A percentile compares a stretch with the other conserved stretches of the same genome.
These are phyloP conservation scores for Xylaria sp. DNA, from an alignment of 2,329 filamentous ascomycete species.

Conservation along the genomic window DNA sequence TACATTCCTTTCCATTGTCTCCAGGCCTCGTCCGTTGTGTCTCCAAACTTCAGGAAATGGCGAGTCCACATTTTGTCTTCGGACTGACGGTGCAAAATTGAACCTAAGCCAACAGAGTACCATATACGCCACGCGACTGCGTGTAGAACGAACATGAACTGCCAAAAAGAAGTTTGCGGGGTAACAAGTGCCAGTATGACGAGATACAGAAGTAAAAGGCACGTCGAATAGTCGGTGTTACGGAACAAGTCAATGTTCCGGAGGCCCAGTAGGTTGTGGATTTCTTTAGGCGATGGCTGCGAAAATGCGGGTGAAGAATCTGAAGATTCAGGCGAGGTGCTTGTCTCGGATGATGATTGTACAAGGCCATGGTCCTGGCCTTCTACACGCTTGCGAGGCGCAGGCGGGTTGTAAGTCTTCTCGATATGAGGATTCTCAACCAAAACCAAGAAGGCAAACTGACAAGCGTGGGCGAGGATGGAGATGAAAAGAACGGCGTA, in stretches of 20 bases:
- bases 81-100: constrained; percentile 86
- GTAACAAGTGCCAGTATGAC: constrained; percentile 78
- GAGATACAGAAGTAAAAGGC: constrained; percentile 81
- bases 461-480: constrained; percentile 90
- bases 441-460: constrained; percentile 90
- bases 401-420: constrained; percentile 93
- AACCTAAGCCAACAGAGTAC: constrained; percentile 89
- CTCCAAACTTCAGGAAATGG: constrained; percentile 97
- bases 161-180: constrained; percentile 79
- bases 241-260: constrained; percentile 89
- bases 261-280: constrained; percentile 86
- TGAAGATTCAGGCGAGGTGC: constrained; percentile 37
- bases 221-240: constrained; percentile 82
- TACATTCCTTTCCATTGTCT: constrained; percentile 97
- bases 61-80: constrained; percentile 94
- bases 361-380: constrained; percentile 36
- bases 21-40: constrained; percentile 92
- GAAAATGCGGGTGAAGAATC: constrained; percentile 39
- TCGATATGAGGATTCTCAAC: constrained; percentile 99
- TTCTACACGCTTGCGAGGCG: constrained; percentile 70
- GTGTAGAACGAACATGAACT: constrained; percentile 82
- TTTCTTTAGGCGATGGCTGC: constrained; percentile 67
- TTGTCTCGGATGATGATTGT: constrained; percentile 33
- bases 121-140: constrained; percentile 87
- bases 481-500: constrained; percentile 98